A percentile compares a stretch with the other conserved stretches of the same genome.
Conservation (phyloP, 208 protist genomes). For the Leishmania tarentolae region DNA sequence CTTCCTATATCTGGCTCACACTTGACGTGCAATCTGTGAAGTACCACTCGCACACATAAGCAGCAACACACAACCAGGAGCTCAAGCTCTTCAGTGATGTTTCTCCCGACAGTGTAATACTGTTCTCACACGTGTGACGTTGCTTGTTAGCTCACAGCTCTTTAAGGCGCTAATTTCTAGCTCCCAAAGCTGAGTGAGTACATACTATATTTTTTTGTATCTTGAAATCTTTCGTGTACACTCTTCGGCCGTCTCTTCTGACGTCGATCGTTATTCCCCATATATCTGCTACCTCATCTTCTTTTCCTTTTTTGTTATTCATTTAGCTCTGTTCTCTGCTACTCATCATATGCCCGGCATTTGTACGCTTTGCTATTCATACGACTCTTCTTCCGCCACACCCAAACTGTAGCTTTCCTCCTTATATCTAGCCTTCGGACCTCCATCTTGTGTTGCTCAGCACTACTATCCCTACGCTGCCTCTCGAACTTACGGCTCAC, state of each 20-base stretch:
- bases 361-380: not conserved
- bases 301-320: not conserved
- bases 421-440: not conserved
- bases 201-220: not conserved
- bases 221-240: not conserved
- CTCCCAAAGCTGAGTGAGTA: not conserved
- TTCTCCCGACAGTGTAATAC: not conserved
- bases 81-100: not conserved
- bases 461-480: not conserved
- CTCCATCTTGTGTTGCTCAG: not conserved
- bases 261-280: not conserved
- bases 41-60: not conserved
- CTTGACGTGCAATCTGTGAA: not conserved
- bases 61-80: not conserved
- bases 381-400: not conserved
- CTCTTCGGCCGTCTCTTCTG: slow-evolving; percentile 4
- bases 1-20: not conserved
- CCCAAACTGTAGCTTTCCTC: not conserved
- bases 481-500: not conserved
- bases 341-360: not conserved
- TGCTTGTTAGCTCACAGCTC: not conserved
- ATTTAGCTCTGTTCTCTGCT: not conserved
- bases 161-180: not conserved
- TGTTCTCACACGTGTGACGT: not conserved
- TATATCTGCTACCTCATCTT: not conserved